phyloP scores from a whole-genome alignment of 2,329 filamentous ascomycete species.

The Fusarium praegraminearum region DNA sequence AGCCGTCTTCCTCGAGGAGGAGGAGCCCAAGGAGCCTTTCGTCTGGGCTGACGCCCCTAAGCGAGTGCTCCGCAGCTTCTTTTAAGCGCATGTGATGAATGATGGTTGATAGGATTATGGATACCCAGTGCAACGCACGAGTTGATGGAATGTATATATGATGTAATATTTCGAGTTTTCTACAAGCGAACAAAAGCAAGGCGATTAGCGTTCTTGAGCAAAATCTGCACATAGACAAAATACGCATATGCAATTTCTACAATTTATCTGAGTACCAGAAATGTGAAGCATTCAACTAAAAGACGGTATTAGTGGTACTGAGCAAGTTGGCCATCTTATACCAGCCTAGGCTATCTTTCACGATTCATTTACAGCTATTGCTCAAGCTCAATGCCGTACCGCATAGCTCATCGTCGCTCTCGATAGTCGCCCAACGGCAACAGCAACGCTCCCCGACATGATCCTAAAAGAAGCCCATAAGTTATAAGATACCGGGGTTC shows the following conservation, averaged over 20 bases:
- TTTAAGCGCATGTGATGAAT: slow-evolving; percentile 34
- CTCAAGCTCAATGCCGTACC: background rate
- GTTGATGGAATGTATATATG: slow-evolving; percentile 29
- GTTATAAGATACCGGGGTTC: no score
- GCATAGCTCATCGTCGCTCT: background rate
- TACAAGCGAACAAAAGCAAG: slow-evolving; percentile 33
- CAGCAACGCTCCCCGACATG: background rate
- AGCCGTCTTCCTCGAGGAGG: slow-evolving; percentile 78
- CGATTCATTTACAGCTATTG: no score
- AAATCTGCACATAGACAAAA: slow-evolving; percentile 34
- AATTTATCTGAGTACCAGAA: background rate
- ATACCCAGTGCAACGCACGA: slow-evolving; percentile 41
- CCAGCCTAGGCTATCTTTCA: background rate
- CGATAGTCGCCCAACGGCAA: background rate
- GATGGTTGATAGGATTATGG: slow-evolving; percentile 31
- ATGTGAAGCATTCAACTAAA: background rate
- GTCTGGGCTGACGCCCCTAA: slow-evolving; percentile 67
- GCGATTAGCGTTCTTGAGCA: slow-evolving; percentile 35
- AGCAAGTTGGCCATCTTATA: background rate
- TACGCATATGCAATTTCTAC: slow-evolving; percentile 22
- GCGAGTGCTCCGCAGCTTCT: slow-evolving; percentile 38
- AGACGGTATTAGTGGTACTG: background rate
- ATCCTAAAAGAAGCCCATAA: background rate
- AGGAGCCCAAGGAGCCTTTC: slow-evolving; percentile 80
- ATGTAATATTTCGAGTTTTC: slow-evolving; percentile 34